Percentiles rank a stretch among this genome's conserved stretches.
Conservation (phyloP, 176 grass and related monocot genomes). For the Aegilops speltoides region DNA sequence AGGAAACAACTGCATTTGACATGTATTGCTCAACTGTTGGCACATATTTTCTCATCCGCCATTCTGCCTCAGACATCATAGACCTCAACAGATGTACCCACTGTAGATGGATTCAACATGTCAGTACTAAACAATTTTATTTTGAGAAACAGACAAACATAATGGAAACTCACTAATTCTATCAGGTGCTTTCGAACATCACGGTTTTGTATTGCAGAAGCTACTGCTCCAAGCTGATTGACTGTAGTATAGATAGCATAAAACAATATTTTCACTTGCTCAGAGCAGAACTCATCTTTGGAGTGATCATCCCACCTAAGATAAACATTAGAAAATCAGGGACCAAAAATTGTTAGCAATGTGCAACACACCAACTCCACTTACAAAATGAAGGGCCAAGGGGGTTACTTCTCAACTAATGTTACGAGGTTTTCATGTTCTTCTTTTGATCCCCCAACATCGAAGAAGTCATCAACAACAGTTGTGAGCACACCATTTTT, state of each 20-base stretch:
- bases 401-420: conserved; percentile 60
- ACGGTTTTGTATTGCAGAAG: conserved; percentile 48
- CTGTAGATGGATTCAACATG: conserved; percentile 10
- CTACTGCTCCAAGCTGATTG: neutral
- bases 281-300: conserved; percentile 45
- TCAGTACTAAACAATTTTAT: neutral
- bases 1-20: conserved; percentile 51
- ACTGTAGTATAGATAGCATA: conserved; percentile 48
- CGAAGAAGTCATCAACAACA: conserved; percentile 80
- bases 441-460: conserved; percentile 68
- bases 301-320: conserved; percentile 65
- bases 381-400: neutral
- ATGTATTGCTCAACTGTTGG: conserved; percentile 61
- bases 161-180: conserved; percentile 49
- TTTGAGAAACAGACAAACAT: too few species aligned
- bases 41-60: conserved; percentile 33
- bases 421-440: conserved; percentile 57
- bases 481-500: conserved; percentile 67
- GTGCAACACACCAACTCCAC: neutral
- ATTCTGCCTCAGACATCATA: conserved; percentile 63
- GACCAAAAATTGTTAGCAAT: neutral
- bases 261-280: conserved; percentile 72
- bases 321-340: neutral
- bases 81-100: conserved; percentile 58
- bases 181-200: conserved; percentile 49